A percentile compares a stretch with the other conserved stretches of the same genome.
These are phyloP conservation scores for Gillenia trifoliata DNA, from an alignment of 306 rosid genomes.

Conservation along the genomic window DNA sequence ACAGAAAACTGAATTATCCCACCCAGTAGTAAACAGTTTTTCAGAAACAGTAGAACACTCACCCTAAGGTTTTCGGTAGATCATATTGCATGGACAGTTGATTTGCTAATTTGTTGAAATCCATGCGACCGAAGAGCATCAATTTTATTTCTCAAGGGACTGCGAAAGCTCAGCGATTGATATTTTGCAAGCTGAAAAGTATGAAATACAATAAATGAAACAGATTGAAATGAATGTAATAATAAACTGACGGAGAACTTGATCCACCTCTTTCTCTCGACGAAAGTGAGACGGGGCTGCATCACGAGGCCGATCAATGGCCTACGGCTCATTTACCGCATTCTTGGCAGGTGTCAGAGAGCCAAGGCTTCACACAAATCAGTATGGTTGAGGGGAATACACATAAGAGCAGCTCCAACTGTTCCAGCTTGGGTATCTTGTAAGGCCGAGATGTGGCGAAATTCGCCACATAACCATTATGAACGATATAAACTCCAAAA, in stretches of 20 bases:
- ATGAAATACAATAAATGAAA: not conserved
- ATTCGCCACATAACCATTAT: constrained; percentile 44
- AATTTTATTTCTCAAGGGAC: constrained; percentile 64
- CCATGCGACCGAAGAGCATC: constrained; percentile 68
- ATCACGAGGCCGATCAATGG: constrained; percentile 59
- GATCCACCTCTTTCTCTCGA: too few species aligned
- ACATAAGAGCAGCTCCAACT: constrained; percentile 52
- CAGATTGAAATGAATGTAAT: too few species aligned
- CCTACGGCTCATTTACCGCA: constrained; percentile 53
- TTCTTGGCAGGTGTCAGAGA: constrained; percentile 55
- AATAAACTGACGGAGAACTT: too few species aligned
- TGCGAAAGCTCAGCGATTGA: too few species aligned
- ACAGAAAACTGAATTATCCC: not conserved
- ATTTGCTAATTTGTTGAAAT: constrained; percentile 47
- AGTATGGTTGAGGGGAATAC: constrained; percentile 74
- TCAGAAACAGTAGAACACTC: too few species aligned
- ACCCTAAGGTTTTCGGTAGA: constrained; percentile 17
- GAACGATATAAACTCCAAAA: constrained; percentile 81
- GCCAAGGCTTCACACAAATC: constrained; percentile 57
- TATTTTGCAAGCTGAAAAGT: constrained; percentile 62
- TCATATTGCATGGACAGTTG: constrained; percentile 1
- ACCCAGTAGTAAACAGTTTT: constrained; percentile 1
- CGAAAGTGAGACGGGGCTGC: constrained; percentile 63
- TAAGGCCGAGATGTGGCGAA: constrained; percentile 71
- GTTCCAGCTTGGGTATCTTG: constrained; percentile 71